These are phyloP conservation scores for Opeltia flavorubescens DNA, from an alignment of 495 filamentous ascomycete genomes.

Conservation along the genomic window DNA sequence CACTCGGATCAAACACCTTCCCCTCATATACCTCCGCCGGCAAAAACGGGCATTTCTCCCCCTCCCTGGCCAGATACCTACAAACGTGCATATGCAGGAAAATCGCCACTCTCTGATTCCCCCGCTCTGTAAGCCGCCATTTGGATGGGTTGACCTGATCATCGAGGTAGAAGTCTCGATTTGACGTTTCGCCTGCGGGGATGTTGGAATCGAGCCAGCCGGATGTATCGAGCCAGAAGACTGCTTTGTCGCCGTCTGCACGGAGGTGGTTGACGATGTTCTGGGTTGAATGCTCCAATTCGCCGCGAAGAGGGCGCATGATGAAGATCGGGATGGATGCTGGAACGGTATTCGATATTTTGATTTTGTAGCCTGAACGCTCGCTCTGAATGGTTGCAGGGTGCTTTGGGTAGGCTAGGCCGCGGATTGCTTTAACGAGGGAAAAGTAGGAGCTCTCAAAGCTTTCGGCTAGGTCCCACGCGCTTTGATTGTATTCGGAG, in stretches of 20 bases:
- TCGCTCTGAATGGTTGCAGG: constrained; percentile 17
- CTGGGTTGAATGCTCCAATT: constrained; percentile 25
- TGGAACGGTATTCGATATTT: constrained; percentile 10
- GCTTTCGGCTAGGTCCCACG: constrained; percentile 17
- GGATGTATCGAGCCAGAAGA: constrained; percentile 32
- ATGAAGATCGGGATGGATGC: constrained; percentile 24
- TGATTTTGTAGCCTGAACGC: constrained; percentile 2
- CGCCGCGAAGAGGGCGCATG: constrained; percentile 26
- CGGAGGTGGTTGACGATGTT: constrained; percentile 21
- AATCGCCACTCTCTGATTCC: constrained; percentile 26
- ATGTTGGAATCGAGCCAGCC: constrained; percentile 21
- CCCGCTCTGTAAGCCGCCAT: constrained; percentile 23
- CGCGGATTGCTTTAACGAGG: constrained; percentile 24
- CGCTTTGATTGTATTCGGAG: constrained; percentile 19
- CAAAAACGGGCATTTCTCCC: constrained; percentile 25
- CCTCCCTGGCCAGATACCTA: constrained; percentile 21
- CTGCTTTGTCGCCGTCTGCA: constrained; percentile 19
- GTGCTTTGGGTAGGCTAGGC: constrained; percentile 24
- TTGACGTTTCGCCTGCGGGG: constrained; percentile 3
- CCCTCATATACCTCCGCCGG: constrained; percentile 24
- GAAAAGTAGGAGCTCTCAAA: constrained; percentile 27
- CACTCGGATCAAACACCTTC: constrained; percentile 18
- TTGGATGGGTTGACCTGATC: constrained; percentile 9
- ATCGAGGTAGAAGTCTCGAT: constrained; percentile 21
- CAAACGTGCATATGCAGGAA: constrained; percentile 28